Conservation (phyloP, 2,329 filamentous ascomycete species). For the Clathrospora elynae region DNA sequence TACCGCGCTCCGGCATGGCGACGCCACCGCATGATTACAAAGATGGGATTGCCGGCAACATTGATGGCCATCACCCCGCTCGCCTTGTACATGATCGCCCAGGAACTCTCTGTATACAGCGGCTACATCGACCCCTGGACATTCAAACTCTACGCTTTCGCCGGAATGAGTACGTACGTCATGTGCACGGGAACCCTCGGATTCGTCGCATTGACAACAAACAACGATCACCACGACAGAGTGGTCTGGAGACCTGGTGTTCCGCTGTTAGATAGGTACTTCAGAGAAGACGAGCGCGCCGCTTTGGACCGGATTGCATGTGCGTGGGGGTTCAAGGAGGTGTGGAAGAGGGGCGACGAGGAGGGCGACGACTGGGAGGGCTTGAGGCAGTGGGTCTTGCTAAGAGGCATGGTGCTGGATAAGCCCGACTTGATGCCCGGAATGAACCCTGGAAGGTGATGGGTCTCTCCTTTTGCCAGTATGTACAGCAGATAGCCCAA, state of each 20-base stretch:
- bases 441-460: constrained; percentile 63
- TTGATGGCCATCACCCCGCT: constrained; percentile 64
- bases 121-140: constrained; percentile 75
- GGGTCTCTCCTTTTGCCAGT: no score
- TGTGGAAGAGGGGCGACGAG: constrained; percentile 82
- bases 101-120: constrained; percentile 69
- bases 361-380: constrained; percentile 88
- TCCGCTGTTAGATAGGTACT: constrained; percentile 78
- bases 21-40: constrained; percentile 69
- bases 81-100: constrained; percentile 72
- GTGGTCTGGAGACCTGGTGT: constrained; percentile 89
- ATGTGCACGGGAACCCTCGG: constrained; percentile 81
- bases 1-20: constrained; percentile 70
- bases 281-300: constrained; percentile 86
- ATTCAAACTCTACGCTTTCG: constrained; percentile 79
- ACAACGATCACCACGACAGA: constrained; percentile 93
- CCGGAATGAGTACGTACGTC: constrained; percentile 81
- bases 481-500: neutral
- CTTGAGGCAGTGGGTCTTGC: constrained; percentile 79
- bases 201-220: constrained; percentile 79
- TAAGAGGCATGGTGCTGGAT: constrained; percentile 88
- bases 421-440: constrained; percentile 89
- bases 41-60: constrained; percentile 64
- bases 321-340: constrained; percentile 89
- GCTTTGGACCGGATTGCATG: constrained; percentile 84